A percentile compares a stretch with the other conserved stretches of the same genome.
phyloP scores from a whole-genome alignment of 306 rosid species.

The Quercus dentata region DNA sequence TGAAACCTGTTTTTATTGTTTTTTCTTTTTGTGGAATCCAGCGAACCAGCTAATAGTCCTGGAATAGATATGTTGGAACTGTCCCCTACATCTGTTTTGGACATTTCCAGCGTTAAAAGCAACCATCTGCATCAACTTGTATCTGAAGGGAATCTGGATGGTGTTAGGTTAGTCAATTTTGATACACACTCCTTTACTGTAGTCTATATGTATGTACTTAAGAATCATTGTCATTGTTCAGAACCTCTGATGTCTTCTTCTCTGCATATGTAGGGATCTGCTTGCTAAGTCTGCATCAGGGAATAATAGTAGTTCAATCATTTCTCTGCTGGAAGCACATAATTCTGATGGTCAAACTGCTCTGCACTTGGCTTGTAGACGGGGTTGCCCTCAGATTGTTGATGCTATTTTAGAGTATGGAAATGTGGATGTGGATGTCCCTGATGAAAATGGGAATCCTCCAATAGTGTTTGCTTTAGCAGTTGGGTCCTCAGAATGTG shows the following conservation, averaged over 20 bases:
- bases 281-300: constrained; percentile 67
- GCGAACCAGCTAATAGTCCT: constrained; percentile 53
- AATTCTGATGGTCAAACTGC: constrained; percentile 95
- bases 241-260: background rate
- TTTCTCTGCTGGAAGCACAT: constrained; percentile 75
- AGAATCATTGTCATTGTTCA: constrained; percentile 10
- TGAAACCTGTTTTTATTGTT: constrained; percentile 7
- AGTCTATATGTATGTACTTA: background rate
- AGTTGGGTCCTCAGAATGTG: constrained; percentile 96
- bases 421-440: constrained; percentile 86
- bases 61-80: constrained; percentile 60
- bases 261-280: constrained; percentile 62
- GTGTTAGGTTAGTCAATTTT: constrained; percentile 74
- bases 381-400: constrained; percentile 86
- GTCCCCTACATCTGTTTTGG: constrained; percentile 53
- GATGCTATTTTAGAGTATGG: constrained; percentile 72
- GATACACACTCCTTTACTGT: constrained; percentile 1
- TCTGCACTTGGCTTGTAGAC: constrained; percentile 94
- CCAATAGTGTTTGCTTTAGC: constrained; percentile 96
- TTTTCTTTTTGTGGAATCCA: constrained; percentile 37
- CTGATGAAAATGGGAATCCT: constrained; percentile 96
- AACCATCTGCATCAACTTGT: constrained; percentile 77
- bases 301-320: constrained; percentile 52
- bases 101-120: constrained; percentile 55
- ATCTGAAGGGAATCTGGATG: constrained; percentile 73